These are phyloP conservation scores for Austroboletus niveus DNA, from an alignment of 1,284 basidiomycete species.

Conservation along the genomic window DNA sequence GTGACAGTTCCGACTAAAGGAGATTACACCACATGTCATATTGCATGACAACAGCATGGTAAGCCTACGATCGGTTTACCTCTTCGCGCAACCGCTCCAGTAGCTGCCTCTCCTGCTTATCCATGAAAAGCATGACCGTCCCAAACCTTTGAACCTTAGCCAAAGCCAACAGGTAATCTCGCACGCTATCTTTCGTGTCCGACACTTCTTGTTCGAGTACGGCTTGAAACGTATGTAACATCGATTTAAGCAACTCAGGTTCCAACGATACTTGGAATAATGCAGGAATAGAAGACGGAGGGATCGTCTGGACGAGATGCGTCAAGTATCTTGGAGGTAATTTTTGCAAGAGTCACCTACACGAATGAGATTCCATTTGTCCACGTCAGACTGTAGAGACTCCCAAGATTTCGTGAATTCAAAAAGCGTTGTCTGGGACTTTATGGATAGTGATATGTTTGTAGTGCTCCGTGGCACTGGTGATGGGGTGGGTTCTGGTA, in stretches of 20 bases:
- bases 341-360: slow-evolving; percentile 35
- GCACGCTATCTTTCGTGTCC: slow-evolving; percentile 28
- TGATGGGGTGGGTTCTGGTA: slow-evolving; percentile 6
- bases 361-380: slow-evolving; percentile 52
- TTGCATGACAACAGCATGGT: not conserved
- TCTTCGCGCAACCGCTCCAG: slow-evolving; percentile 38
- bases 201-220: slow-evolving; percentile 31
- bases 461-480: slow-evolving; percentile 3
- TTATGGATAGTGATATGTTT: slow-evolving; percentile 8
- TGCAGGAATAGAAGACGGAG: slow-evolving; percentile 50
- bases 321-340: not conserved
- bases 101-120: slow-evolving; percentile 46
- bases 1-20: too few species aligned
- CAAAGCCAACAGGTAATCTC: slow-evolving; percentile 52
- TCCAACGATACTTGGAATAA: slow-evolving; percentile 69
- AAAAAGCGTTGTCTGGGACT: slow-evolving; percentile 49
- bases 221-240: slow-evolving; percentile 49
- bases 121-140: slow-evolving; percentile 63
- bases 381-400: slow-evolving; percentile 33
- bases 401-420: slow-evolving; percentile 59
- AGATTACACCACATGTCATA: not conserved
- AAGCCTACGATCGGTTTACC: slow-evolving; percentile 14
- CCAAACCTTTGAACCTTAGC: slow-evolving; percentile 56
- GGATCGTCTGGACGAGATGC: slow-evolving; percentile 42
- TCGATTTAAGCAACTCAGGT: slow-evolving; percentile 52